Conservation (phyloP, 768 basidiomycete genomes). For the Naematelia aurantialba region DNA sequence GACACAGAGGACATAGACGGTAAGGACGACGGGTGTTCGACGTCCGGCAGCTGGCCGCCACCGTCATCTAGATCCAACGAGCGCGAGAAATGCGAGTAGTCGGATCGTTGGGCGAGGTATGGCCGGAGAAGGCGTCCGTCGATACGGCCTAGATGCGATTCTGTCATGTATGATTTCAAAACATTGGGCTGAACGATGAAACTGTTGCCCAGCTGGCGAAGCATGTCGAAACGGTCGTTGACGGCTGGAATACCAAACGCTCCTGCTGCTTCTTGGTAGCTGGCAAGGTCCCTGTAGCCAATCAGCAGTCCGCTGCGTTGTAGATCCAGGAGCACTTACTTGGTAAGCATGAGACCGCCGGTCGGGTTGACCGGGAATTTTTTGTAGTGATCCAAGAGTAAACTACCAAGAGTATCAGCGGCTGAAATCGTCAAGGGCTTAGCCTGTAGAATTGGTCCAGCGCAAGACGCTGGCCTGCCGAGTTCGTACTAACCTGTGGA, state of each 20-base stretch:
- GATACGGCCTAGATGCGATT: conserved; percentile 87
- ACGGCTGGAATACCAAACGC: conserved; percentile 79
- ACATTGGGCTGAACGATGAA: conserved; percentile 96
- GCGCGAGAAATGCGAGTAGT: conserved; percentile 71
- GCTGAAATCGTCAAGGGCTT: too few relatives aligned
- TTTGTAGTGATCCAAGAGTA: conserved; percentile 87
- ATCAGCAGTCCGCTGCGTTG: not conserved
- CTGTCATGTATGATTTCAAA: conserved; percentile 89
- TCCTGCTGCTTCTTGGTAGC: conserved; percentile 84
- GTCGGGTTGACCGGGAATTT: conserved; percentile 96
- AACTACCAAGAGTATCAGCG: conserved; percentile 53
- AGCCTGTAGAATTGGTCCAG: too few relatives aligned
- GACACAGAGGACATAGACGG: conserved; percentile 1
- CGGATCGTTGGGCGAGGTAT: conserved; percentile 82
- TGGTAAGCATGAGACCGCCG: conserved; percentile 95
- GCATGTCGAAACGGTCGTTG: conserved; percentile 94
- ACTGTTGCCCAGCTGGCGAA: conserved; percentile 92
- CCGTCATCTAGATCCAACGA: conserved; percentile 42
- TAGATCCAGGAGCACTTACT: conserved; percentile 58
- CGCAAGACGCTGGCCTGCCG: not conserved
- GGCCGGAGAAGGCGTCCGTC: conserved; percentile 81
- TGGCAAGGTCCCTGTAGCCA: conserved; percentile 80
- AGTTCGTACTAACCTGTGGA: conserved; percentile 65
- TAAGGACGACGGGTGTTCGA: conserved; percentile 5
- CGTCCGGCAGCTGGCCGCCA: not conserved